Conservation (phyloP, 2,329 filamentous ascomycete species). For the Microcyclospora tardicrescens region DNA sequence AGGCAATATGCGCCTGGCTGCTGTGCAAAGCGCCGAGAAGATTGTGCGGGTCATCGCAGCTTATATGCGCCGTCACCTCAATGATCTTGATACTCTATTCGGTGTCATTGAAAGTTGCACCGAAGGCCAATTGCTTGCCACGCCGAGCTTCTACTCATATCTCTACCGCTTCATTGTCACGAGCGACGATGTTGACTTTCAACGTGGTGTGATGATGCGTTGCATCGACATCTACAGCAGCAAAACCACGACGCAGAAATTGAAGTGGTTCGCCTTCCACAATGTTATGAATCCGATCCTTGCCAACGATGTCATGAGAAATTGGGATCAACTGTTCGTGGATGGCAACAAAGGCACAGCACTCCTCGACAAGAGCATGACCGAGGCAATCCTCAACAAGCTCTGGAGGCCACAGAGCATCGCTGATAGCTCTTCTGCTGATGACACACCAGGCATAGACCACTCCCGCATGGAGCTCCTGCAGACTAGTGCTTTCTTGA, state of each 20-base stretch:
- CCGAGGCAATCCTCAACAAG: slow-evolving; percentile 79
- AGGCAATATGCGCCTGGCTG: slow-evolving; percentile 62
- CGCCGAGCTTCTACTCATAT: slow-evolving; percentile 63
- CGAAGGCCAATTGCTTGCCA: slow-evolving; percentile 64
- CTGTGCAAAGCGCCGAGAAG: slow-evolving; percentile 80
- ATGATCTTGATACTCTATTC: slow-evolving; percentile 62
- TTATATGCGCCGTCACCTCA: slow-evolving; percentile 58
- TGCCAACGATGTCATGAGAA: slow-evolving; percentile 86
- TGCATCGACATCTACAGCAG: slow-evolving; percentile 80
- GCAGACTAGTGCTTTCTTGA: slow-evolving; percentile 83
- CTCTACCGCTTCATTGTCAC: slow-evolving; percentile 77
- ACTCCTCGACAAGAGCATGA: slow-evolving; percentile 74
- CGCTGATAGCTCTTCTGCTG: slow-evolving; percentile 62
- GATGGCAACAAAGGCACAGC: slow-evolving; percentile 47
- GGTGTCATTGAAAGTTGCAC: slow-evolving; percentile 74
- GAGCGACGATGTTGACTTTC: slow-evolving; percentile 73
- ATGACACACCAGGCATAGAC: slow-evolving; percentile 76
- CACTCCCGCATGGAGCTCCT: slow-evolving; percentile 93
- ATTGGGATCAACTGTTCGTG: slow-evolving; percentile 48
- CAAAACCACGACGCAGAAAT: slow-evolving; percentile 67
- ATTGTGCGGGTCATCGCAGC: slow-evolving; percentile 74
- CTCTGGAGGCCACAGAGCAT: slow-evolving; percentile 80
- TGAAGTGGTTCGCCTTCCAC: slow-evolving; percentile 84
- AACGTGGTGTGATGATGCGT: slow-evolving; percentile 66
- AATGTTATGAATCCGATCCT: slow-evolving; percentile 92